phyloP scores from a whole-genome alignment of 768 basidiomycete species.

The Xerocomellus intermedius region DNA sequence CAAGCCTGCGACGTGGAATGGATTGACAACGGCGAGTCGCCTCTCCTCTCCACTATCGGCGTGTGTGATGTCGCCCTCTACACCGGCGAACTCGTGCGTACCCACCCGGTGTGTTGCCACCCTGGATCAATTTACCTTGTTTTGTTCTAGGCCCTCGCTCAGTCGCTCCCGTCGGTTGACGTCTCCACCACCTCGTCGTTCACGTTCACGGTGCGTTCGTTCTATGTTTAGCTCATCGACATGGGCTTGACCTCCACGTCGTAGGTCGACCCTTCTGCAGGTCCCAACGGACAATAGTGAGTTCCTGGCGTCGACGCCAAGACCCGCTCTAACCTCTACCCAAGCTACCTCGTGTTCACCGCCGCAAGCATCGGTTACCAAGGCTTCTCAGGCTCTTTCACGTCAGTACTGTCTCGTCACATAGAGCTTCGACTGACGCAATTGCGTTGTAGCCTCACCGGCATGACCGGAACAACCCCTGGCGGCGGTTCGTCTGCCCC shows the following conservation, averaged over 20 bases:
- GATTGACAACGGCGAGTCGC: slow-evolving; percentile 59
- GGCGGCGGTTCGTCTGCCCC: slow-evolving; percentile 22
- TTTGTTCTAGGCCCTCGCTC: slow-evolving; percentile 49
- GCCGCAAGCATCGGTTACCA: slow-evolving; percentile 37
- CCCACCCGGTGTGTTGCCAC: not conserved
- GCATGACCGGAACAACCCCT: slow-evolving; percentile 55
- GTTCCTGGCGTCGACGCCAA: slow-evolving; percentile 19
- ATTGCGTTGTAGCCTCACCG: slow-evolving; percentile 42
- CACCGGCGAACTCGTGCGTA: slow-evolving; percentile 50
- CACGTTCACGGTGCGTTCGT: slow-evolving; percentile 52
- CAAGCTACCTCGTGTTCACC: slow-evolving; percentile 62
- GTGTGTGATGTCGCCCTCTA: slow-evolving; percentile 55
- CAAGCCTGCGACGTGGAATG: slow-evolving; percentile 55
- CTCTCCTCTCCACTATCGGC: slow-evolving; percentile 51
- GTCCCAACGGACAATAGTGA: slow-evolving; percentile 57
- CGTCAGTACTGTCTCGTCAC: slow-evolving; percentile 35
- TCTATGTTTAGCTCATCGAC: not conserved
- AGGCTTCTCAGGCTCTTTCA: slow-evolving; percentile 55
- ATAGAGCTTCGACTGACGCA: not conserved
- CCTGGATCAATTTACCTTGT: not conserved
- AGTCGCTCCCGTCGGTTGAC: slow-evolving; percentile 54
- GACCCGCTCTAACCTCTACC: not conserved
- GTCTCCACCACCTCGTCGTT: slow-evolving; percentile 48
- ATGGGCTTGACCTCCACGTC: not conserved
- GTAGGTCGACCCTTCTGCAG: slow-evolving; percentile 56